phyloP scores from a whole-genome alignment of 331 rosid genomes.

The Rhamnella rubrinervis region DNA sequence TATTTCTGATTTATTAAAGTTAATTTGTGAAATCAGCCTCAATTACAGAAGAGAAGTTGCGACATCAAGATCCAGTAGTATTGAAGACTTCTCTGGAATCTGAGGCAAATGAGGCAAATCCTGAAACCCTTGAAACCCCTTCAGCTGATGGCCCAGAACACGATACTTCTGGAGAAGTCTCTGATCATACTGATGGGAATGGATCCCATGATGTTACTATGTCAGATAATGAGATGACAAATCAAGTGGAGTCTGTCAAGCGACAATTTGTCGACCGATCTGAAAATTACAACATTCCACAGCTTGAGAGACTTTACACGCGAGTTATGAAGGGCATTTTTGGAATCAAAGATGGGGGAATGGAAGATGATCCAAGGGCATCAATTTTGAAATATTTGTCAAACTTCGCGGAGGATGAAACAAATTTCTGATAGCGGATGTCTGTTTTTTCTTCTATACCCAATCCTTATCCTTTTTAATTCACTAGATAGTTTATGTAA shows the following conservation, averaged over 20 bases:
- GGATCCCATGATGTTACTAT: conserved; percentile 40
- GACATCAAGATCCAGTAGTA: conserved; percentile 32
- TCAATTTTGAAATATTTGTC: conserved; percentile 61
- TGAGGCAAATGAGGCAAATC: conserved; percentile 34
- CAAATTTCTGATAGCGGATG: conserved; percentile 38
- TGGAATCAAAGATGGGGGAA: conserved; percentile 48
- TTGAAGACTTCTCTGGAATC: conserved; percentile 49
- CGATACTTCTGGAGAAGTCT: conserved; percentile 39
- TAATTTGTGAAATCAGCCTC: conserved; percentile 22
- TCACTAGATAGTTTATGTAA: conserved; percentile 40
- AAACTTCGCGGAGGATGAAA: conserved; percentile 43
- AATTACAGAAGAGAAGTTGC: conserved; percentile 54
- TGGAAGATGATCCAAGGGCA: conserved; percentile 49
- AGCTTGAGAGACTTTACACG: conserved; percentile 87
- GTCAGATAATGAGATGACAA: conserved; percentile 52
- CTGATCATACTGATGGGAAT: conserved; percentile 32
- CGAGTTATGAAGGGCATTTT: conserved; percentile 86
- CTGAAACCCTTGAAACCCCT: conserved; percentile 39
- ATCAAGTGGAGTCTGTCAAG: conserved; percentile 58
- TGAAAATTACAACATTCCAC: conserved; percentile 61
- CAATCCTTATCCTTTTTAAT: conserved; percentile 2
- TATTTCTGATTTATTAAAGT: neutral
- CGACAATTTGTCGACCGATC: conserved; percentile 54
- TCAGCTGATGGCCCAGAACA: conserved; percentile 34
- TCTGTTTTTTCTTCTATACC: neutral